Base-by-base conservation (phyloP, 2,329 filamentous ascomycete species). In the Pyrenochaeta sp. region DNA sequence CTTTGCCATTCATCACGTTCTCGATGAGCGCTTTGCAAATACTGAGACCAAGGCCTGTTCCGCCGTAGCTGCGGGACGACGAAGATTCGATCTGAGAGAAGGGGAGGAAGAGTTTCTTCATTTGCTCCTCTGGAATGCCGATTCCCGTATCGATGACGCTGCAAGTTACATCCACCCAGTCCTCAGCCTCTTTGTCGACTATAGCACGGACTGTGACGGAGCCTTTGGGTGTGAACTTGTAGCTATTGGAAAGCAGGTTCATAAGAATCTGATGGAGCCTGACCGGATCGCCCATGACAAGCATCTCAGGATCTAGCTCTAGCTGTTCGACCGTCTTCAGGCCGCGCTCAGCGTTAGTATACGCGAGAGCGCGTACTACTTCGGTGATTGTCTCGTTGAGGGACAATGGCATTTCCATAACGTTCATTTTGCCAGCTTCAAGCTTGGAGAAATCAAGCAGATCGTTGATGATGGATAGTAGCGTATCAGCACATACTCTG, bases 21-120 rank as follows among this genome's bases (percentile, higher is more conserved):
- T 97, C 91, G 57, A 97, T 92, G 37, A 97, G 87, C 0, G 91
- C 93, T 76, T 97, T 97, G 83, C 93, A 97, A 61, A 97, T 97
- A 69, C 91, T 96, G 37, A 97, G 82, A 1, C 93, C 93, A 2
- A 97, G 86, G 20, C 93, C 93, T 63, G 92, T 97, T 37, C 93
- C 93, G 35, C 93, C 93, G 65, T 97, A 97, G 70, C 92, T 95
- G 46, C 93, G 84, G 48, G 92, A 92, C 2, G 92, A 96, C 64
- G 91, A 95, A 42, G 89, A 90, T 75, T 97, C 93, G 1, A 94
- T 93, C 76, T 97, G 93, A 49, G 90, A 94, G 71, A 97, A 97
- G 0, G 93, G 93, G 64, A 92, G 86, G 83, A 97, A 97, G 1
- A 97, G 83, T 58, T 95, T 95, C 56, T 89, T 87, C 43, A 94